phyloP scores from a whole-genome alignment of 2,329 filamentous ascomycete genomes.

The Tolypocladium tropicale region DNA sequence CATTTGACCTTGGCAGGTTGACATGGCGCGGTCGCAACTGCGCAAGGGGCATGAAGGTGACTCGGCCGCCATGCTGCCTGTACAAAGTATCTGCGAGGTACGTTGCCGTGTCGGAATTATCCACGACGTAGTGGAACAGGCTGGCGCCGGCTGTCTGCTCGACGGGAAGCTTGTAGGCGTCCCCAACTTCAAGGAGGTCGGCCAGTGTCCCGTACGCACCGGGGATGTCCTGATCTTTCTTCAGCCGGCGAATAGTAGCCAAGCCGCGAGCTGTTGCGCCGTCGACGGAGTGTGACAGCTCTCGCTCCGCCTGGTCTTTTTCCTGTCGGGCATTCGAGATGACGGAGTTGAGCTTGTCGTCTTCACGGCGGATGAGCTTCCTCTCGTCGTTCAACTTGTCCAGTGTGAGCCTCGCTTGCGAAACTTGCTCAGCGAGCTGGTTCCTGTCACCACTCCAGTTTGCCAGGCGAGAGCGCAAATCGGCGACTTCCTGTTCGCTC shows the following conservation, averaged over 20 bases:
- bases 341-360: slow-evolving; percentile 74
- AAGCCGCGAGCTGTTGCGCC: slow-evolving; percentile 77
- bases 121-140: slow-evolving; percentile 92
- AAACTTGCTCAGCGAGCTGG: slow-evolving; percentile 61
- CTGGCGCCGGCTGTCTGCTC: slow-evolving; percentile 89
- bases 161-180: slow-evolving; percentile 77
- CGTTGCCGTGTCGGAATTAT: slow-evolving; percentile 80
- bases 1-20: slow-evolving; percentile 75
- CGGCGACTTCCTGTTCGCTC: slow-evolving; percentile 62
- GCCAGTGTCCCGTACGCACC: slow-evolving; percentile 90
- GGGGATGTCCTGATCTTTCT: slow-evolving; percentile 65
- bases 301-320: slow-evolving; percentile 65
- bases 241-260: slow-evolving; percentile 75
- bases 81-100: slow-evolving; percentile 71
- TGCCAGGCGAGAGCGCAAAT: slow-evolving; percentile 62
- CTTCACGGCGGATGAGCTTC: slow-evolving; percentile 79
- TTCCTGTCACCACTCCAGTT: slow-evolving; percentile 68
- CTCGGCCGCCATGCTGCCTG: slow-evolving; percentile 68
- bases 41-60: slow-evolving; percentile 92
- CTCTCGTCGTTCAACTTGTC: slow-evolving; percentile 78
- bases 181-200: slow-evolving; percentile 80
- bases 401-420: slow-evolving; percentile 65
- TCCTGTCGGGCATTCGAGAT: slow-evolving; percentile 68
- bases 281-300: slow-evolving; percentile 79
- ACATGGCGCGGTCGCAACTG: slow-evolving; percentile 60